These are phyloP conservation scores for Phaeolepiota aurea DNA, from an alignment of 768 basidiomycete species.

Conservation along the genomic window DNA sequence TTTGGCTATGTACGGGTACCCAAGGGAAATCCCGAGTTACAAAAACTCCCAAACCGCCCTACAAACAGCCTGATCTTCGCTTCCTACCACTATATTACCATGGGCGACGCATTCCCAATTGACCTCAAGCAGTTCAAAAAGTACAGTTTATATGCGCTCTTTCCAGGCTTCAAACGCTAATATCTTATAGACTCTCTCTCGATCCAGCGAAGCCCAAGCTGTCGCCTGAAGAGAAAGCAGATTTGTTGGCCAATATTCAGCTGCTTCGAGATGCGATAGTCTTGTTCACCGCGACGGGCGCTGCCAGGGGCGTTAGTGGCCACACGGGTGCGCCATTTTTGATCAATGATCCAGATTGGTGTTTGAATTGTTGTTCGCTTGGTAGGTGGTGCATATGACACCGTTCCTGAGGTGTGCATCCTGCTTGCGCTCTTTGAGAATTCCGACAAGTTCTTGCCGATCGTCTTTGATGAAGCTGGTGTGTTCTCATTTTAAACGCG, in stretches of 20 bases:
- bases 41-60: constrained; percentile 4
- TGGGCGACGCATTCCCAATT: constrained; percentile 53
- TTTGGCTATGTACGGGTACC: too few relatives aligned
- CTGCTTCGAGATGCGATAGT: constrained; percentile 81
- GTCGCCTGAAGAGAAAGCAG: constrained; percentile 49
- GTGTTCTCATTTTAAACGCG: constrained; percentile 12
- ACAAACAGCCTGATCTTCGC: constrained; percentile 2
- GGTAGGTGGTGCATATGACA: constrained; percentile 59
- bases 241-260: constrained; percentile 63
- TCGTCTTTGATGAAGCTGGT: constrained; percentile 82
- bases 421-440: constrained; percentile 66
- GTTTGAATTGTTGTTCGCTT: constrained; percentile 1
- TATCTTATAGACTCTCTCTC: constrained; percentile 46
- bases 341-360: neutral
- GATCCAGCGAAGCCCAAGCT: constrained; percentile 63
- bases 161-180: neutral
- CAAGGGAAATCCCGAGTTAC: constrained; percentile 1
- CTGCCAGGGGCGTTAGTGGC: constrained; percentile 80
- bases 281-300: constrained; percentile 78
- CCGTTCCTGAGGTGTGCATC: constrained; percentile 80
- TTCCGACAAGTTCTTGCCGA: constrained; percentile 53
- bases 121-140: constrained; percentile 73
- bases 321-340: constrained; percentile 52
- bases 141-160: constrained; percentile 23
- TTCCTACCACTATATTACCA: constrained; percentile 14